Evolutionary conservation across 805 yeast species (phyloP).

Genomic region (Candida boleticola): DNA sequence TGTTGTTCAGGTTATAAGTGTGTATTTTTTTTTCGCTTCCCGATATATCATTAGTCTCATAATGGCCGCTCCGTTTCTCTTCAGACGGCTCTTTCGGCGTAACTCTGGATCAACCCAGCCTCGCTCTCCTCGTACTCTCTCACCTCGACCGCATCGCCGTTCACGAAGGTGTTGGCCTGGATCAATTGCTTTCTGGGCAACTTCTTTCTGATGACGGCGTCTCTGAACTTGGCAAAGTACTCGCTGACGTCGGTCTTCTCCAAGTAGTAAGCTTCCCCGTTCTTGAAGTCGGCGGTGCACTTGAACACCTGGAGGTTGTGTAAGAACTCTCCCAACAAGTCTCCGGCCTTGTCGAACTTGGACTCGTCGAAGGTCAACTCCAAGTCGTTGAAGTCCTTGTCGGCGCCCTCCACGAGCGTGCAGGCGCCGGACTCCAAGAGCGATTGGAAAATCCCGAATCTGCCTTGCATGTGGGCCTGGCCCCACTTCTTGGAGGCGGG

Average conservation of each 20-base stretch:
- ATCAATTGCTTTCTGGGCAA: constrained; percentile 82
- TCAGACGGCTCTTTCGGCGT: constrained; percentile 46
- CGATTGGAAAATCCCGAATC: constrained; percentile 79
- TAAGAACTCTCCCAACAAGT: constrained; percentile 70
- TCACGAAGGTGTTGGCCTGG: constrained; percentile 69
- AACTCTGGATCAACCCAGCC: constrained; percentile 77
- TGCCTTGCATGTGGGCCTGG: constrained; percentile 92
- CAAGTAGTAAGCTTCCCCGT: constrained; percentile 62
- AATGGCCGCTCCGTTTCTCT: too few relatives aligned
- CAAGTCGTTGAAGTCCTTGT: constrained; percentile 55
- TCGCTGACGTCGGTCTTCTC: constrained; percentile 67
- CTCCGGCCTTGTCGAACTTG: constrained; percentile 69
- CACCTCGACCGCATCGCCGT: constrained; percentile 47
- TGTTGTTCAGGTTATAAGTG: too few relatives aligned
- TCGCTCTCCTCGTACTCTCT: constrained; percentile 73
- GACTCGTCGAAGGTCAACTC: constrained; percentile 55
- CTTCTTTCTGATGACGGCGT: constrained; percentile 65
- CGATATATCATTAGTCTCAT: too few relatives aligned
- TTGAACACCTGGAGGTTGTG: constrained; percentile 74
- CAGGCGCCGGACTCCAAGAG: constrained; percentile 69
- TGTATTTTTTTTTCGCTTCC: too few relatives aligned
- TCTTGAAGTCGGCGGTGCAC: constrained; percentile 67
- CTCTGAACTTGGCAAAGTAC: constrained; percentile 65
- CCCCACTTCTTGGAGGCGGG: constrained; percentile 85
- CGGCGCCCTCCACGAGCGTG: constrained; percentile 46